Evolutionary conservation across 139 green algal species (phyloP).

Genomic region (Chlamydomonas asymmetrica): DNA sequence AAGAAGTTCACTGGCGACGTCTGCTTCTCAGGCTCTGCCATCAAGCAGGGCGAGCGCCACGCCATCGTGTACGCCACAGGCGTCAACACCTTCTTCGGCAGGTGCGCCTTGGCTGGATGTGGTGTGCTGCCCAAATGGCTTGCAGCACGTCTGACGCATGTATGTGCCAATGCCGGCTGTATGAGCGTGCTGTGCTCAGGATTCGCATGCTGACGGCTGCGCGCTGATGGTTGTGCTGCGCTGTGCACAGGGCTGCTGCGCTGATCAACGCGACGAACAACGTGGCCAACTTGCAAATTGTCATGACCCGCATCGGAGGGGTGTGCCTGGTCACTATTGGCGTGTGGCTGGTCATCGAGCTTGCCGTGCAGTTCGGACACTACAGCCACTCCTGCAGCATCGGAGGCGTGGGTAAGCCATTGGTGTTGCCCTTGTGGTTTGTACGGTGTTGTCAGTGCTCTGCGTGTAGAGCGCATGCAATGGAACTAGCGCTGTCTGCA

Average conservation of each 20-base stretch:
- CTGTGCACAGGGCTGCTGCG: constrained; percentile 76
- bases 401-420: constrained; percentile 62
- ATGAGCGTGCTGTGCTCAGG: too few species aligned
- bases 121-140: too few species aligned
- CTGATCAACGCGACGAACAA: constrained; percentile 77
- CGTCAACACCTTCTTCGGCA: constrained; percentile 87
- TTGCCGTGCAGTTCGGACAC: constrained; percentile 74
- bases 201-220: too few species aligned
- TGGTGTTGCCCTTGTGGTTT: too few species aligned
- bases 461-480: too few species aligned
- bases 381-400: constrained; percentile 65
- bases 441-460: background rate
- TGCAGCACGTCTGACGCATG: too few species aligned
- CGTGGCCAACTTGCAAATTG: constrained; percentile 82
- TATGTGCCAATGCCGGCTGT: too few species aligned
- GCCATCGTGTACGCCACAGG: constrained; percentile 78
- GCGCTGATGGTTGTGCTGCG: too few species aligned
- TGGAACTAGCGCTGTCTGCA: background rate
- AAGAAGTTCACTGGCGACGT: constrained; percentile 84
- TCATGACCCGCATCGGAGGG: constrained; percentile 86
- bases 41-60: constrained; percentile 89
- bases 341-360: constrained; percentile 75
- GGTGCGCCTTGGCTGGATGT: constrained; percentile 16
- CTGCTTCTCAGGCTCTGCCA: constrained; percentile 78
- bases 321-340: constrained; percentile 82